Percentiles rank a stretch among this genome's conserved stretches.
These are phyloP conservation scores for bread wheat (Triticum aestivum) DNA, from an alignment of 176 grass and related monocot genomes.

Conservation along the genomic window DNA sequence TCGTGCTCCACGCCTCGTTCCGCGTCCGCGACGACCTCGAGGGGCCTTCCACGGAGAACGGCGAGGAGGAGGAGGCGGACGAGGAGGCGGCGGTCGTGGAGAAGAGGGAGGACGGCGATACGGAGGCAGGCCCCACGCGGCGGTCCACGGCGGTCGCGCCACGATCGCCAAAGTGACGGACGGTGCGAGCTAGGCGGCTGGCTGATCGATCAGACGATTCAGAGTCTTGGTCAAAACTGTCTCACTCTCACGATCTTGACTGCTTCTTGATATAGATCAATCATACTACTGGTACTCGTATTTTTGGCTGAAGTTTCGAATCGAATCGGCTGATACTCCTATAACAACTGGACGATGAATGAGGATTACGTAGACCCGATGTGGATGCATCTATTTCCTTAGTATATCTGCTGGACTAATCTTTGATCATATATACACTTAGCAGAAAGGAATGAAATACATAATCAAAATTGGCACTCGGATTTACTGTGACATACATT, in stretches of 20 bases:
- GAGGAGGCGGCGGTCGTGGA: constrained; percentile 43
- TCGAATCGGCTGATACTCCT: background rate
- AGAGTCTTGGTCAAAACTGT: constrained; percentile 25
- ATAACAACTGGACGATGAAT: background rate
- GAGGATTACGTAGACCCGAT: constrained; percentile 14
- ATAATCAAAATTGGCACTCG: background rate
- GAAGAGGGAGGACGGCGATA: constrained; percentile 77
- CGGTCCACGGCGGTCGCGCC: constrained; percentile 33
- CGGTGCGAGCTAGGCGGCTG: background rate
- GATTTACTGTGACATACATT: background rate
- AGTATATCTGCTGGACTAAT: background rate
- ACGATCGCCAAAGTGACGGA: constrained; percentile 44
- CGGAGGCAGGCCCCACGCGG: constrained; percentile 43
- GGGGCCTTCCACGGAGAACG: constrained; percentile 35
- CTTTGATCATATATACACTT: background rate
- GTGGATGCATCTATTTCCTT: background rate
- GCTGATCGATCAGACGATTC: constrained; percentile 19
- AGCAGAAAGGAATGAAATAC: background rate
- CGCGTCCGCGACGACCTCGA: constrained; percentile 69
- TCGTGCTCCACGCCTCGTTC: constrained; percentile 68
- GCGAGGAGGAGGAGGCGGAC: constrained; percentile 12
- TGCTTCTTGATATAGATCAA: constrained; percentile 10
- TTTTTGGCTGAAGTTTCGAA: background rate
- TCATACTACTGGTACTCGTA: background rate
- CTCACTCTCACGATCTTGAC: background rate